Percentiles rank a stretch among this genome's conserved stretches.
phyloP scores from a whole-genome alignment of 2,329 filamentous ascomycete species.

The Aspergillus aculeatus region DNA sequence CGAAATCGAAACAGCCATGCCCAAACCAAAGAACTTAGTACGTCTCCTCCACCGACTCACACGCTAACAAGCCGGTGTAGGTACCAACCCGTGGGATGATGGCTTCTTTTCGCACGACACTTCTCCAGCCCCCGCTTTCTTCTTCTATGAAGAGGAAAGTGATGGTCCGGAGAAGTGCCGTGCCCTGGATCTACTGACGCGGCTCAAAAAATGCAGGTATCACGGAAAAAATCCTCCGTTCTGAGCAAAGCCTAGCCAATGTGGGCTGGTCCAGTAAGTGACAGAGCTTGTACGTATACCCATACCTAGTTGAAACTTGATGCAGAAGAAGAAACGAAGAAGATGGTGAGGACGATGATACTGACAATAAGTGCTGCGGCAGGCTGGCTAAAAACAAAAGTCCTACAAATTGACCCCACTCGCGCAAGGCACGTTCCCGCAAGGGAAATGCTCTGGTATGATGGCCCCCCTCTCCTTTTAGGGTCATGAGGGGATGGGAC shows the following conservation, averaged over 20 bases:
- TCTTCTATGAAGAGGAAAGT: background rate
- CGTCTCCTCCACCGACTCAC: too few species aligned
- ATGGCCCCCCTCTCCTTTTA: too few species aligned
- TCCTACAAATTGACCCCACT: background rate
- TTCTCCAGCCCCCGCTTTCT: background rate
- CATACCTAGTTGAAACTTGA: too few species aligned
- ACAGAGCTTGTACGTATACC: constrained; percentile 14
- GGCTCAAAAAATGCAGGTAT: background rate
- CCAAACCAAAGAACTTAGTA: too few species aligned
- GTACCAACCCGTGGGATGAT: too few species aligned
- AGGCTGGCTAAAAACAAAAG: constrained; percentile 16
- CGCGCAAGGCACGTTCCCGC: constrained; percentile 1
- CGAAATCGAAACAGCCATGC: too few species aligned
- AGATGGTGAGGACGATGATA: too few species aligned
- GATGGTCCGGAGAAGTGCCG: background rate
- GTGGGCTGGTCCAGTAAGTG: constrained; percentile 21
- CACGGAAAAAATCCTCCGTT: background rate
- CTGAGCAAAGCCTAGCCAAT: constrained; percentile 16
- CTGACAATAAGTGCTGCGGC: background rate
- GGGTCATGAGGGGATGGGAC: too few species aligned
- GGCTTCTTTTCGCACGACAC: too few species aligned
- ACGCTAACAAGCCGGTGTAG: too few species aligned
- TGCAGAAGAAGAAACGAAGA: too few species aligned
- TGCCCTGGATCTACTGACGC: background rate
- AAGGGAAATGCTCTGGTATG: constrained; percentile 9